A percentile compares a stretch with the other conserved stretches of the same genome.
Conservation (phyloP, 106 monocot genomes). For the Apostasia shenzhenica region DNA sequence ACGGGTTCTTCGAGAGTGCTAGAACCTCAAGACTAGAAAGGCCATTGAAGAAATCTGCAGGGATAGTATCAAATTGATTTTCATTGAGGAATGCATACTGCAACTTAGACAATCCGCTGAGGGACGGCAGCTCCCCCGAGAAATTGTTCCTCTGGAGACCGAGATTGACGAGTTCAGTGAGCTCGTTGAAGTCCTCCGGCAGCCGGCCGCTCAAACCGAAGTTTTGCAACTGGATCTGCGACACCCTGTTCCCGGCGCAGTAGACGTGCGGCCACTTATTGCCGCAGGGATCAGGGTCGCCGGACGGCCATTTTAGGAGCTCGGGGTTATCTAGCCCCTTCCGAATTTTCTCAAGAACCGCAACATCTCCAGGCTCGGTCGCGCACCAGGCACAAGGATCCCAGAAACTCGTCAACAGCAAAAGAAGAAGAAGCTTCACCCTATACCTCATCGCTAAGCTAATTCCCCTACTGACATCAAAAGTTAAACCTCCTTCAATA, state of each 20-base stretch:
- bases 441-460: neutral
- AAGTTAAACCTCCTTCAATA: too few species aligned
- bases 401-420: neutral
- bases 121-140: conserved; percentile 45
- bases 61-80: conserved; percentile 46
- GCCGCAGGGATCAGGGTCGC: conserved; percentile 40
- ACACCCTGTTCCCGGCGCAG: conserved; percentile 26
- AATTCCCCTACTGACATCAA: too few species aligned
- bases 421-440: neutral
- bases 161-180: conserved; percentile 36
- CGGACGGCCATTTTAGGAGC: conserved; percentile 30
- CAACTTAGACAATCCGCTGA: conserved; percentile 42
- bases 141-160: conserved; percentile 58
- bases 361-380: conserved; percentile 26
- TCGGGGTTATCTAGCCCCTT: conserved; percentile 38
- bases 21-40: conserved; percentile 37
- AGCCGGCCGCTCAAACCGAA: conserved; percentile 35
- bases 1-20: conserved; percentile 28
- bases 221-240: conserved; percentile 52
- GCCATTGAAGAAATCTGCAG: conserved; percentile 45
- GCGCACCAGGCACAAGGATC: conserved; percentile 9
- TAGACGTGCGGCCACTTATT: conserved; percentile 34
- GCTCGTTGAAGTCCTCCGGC: conserved; percentile 46
- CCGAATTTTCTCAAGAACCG: conserved; percentile 22
- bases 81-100: conserved; percentile 32